These are phyloP conservation scores for Spencermartinsiella europaea DNA, from an alignment of 805 yeast genomes.

Conservation along the genomic window DNA sequence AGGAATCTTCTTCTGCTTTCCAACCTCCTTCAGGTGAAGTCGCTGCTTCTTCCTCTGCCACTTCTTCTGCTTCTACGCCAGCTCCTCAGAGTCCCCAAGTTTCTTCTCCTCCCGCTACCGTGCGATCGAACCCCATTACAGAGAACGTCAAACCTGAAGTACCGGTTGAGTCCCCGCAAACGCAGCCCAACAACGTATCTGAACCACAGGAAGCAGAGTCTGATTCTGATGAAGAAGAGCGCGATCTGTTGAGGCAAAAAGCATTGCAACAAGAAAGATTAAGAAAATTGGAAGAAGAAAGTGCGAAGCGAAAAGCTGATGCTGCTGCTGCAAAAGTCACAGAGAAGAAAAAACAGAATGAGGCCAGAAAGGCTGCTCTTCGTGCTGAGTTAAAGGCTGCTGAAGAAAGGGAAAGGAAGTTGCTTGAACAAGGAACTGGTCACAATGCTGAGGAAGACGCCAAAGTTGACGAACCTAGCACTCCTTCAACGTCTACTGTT, in stretches of 20 bases:
- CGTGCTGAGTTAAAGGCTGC: constrained; percentile 23
- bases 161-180: constrained; percentile 7
- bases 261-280: constrained; percentile 23
- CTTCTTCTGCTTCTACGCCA: constrained; percentile 10
- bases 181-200: constrained; percentile 7
- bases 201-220: constrained; percentile 12
- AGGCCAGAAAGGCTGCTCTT: constrained; percentile 25
- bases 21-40: constrained; percentile 16
- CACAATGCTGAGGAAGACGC: no score
- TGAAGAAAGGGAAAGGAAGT: constrained; percentile 26
- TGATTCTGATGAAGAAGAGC: constrained; percentile 30
- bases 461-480: background rate
- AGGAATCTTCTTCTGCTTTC: constrained; percentile 19
- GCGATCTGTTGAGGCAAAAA: constrained; percentile 29
- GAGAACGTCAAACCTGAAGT: constrained; percentile 7
- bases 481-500: background rate
- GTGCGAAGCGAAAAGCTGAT: constrained; percentile 10
- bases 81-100: constrained; percentile 8
- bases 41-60: background rate
- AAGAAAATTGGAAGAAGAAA: constrained; percentile 18
- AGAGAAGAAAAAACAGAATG: constrained; percentile 22
- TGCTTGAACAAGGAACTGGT: constrained; percentile 6
- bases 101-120: constrained; percentile 13
- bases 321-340: background rate
- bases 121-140: constrained; percentile 14